Evolutionary conservation across 1,139 yeast genomes (phyloP).

Genomic region (Hansenula sp.): DNA sequence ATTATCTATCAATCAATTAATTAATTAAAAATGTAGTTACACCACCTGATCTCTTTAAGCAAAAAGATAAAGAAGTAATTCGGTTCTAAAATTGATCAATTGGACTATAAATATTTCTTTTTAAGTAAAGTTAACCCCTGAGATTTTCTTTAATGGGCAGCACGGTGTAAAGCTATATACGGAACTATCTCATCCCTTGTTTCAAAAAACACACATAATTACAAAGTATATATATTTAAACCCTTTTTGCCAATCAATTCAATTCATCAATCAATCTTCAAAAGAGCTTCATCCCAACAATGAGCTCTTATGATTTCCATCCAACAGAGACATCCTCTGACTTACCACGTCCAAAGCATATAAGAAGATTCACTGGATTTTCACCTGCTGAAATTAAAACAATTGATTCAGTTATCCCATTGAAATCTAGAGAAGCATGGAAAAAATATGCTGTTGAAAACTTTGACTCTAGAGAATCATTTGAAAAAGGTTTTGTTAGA

Average conservation of each 20-base stretch:
- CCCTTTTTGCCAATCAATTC: too few relatives aligned
- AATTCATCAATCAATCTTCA: background rate
- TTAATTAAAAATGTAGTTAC: too few relatives aligned
- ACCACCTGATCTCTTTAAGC: too few relatives aligned
- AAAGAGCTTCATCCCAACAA: background rate
- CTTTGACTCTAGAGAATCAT: conserved; percentile 49
- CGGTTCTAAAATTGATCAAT: too few relatives aligned
- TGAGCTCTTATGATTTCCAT: conserved; percentile 10
- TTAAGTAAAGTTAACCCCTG: too few relatives aligned
- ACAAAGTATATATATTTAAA: too few relatives aligned
- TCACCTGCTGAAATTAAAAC: conserved; percentile 85
- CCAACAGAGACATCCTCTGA: conserved; percentile 10
- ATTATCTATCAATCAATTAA: too few relatives aligned
- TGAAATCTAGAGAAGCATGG: conserved; percentile 75
- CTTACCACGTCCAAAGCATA: conserved; percentile 23
- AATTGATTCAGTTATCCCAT: conserved; percentile 78
- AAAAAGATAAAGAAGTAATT: too few relatives aligned
- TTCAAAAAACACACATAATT: too few relatives aligned
- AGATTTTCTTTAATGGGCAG: background rate
- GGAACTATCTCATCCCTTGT: background rate
- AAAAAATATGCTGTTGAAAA: conserved; percentile 52
- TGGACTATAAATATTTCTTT: too few relatives aligned
- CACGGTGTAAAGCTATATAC: background rate
- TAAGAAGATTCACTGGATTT: conserved; percentile 81
- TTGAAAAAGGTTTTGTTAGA: conserved; percentile 67